These are phyloP conservation scores for Neoascochyta sp. DNA, from an alignment of 2,329 filamentous ascomycete species.

Conservation along the genomic window DNA sequence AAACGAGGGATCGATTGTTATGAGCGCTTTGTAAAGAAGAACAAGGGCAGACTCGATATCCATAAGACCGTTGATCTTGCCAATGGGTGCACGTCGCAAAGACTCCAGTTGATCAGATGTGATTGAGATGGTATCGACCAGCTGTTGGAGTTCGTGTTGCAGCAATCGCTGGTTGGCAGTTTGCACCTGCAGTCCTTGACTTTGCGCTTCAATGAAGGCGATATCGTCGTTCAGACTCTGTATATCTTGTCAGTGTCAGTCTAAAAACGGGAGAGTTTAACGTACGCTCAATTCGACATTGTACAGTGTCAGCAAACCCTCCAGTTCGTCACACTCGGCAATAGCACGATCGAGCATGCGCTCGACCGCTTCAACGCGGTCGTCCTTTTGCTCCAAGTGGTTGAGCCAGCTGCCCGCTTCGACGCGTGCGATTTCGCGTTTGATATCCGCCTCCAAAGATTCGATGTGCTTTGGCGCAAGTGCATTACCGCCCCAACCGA, in stretches of 20 bases:
- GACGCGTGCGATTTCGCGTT: conserved; percentile 81
- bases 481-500: conserved; percentile 80
- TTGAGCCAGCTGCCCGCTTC: conserved; percentile 92
- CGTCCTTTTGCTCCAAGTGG: conserved; percentile 79
- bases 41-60: conserved; percentile 75
- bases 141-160: conserved; percentile 79
- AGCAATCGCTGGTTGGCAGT: conserved; percentile 94
- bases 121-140: conserved; percentile 90
- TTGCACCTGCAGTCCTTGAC: conserved; percentile 93
- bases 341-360: conserved; percentile 85
- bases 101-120: conserved; percentile 71
- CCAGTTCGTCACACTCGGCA: conserved; percentile 90
- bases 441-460: conserved; percentile 75
- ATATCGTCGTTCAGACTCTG: conserved; percentile 94
- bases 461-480: conserved; percentile 73
- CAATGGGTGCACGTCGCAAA: conserved; percentile 69
- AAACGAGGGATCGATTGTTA: conserved; percentile 84
- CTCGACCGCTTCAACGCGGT: conserved; percentile 82
- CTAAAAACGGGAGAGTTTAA: no score
- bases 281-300: conserved; percentile 87
- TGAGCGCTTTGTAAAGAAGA: conserved; percentile 84
- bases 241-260: no score
- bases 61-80: conserved; percentile 65
- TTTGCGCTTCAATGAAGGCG: conserved; percentile 94
- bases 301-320: conserved; percentile 90